Evolutionary conservation across 169 alveolate genomes (phyloP), one percentile per base, ranked within the genome.

Genomic region (Cytauxzoon felis): DNA sequence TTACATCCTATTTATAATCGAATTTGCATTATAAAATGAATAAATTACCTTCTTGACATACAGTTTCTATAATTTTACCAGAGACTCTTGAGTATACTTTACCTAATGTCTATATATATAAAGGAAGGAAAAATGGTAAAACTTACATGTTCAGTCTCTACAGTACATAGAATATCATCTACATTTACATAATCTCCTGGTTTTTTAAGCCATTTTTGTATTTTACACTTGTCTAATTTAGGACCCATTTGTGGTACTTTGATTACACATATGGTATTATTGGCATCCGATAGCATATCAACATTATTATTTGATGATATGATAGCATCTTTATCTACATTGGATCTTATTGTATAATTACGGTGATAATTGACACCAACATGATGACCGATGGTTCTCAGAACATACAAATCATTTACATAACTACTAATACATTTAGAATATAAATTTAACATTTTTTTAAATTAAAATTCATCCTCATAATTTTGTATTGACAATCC

Each of bases 61-160:
- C 82, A 0, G 43, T 71, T 33, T 71, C 82, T 13, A 71, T 56
- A 21, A 71, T 30, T 5, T 19, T 34, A 7, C 82, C 82, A 6
- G 82, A 45, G 13, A 71, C 30, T 32, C 50, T 63, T n/a, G 82
- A 71, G 78, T 71, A 65, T 33, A 71, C 82, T 40, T 62, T 71
- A n/a, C 43, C 82, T 16, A 61, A 54, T 23, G 62, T 50, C 82
- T 71, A 40, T 2, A 7, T 2, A 8, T 2, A 27, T 2, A 2
- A 5, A 21, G 2, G 13, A 6, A n/a, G 8, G 21, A 7, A 21
- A 41, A 19, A 26, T 41, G 21, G 2, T 2, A 19, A 3, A 3
- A 7, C 56, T 53, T 41, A 71, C 82, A 58, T 56, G 72, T 21
- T 71, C 82, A 18, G 82, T 71, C 57, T 71, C 82, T 24, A 71